Evolutionary conservation across 192 early-diverging fungal genomes (phyloP).

Genomic region (Piromyces finnis): DNA sequence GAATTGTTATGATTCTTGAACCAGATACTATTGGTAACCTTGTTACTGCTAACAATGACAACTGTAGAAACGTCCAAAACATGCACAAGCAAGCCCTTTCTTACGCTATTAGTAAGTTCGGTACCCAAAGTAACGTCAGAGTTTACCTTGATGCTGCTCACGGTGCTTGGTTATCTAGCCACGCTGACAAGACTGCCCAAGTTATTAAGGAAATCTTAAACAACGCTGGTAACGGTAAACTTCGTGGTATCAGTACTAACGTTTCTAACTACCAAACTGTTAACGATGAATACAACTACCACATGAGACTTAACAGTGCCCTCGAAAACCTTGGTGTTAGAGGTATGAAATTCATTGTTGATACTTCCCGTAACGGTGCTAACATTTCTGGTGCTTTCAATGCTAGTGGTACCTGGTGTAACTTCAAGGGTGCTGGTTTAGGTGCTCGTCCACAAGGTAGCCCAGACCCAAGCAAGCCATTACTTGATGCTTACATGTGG

Average conservation of each 20-base stretch:
- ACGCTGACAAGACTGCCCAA: constrained; percentile 1
- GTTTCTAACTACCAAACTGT: constrained; percentile 19
- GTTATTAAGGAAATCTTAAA: constrained; percentile 7
- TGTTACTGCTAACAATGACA: constrained; percentile 10
- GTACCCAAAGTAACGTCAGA: constrained; percentile 7
- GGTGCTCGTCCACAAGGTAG: constrained; percentile 6
- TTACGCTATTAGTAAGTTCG: constrained; percentile 15
- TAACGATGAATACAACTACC: constrained; percentile 10
- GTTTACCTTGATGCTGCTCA: constrained; percentile 19
- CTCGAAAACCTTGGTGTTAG: constrained; percentile 1
- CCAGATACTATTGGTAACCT: constrained; percentile 19
- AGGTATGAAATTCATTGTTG: constrained; percentile 10
- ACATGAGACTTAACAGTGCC: not conserved
- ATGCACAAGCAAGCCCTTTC: constrained; percentile 16
- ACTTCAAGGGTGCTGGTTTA: constrained; percentile 15
- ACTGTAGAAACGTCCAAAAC: constrained; percentile 3
- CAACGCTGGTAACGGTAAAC: constrained; percentile 5
- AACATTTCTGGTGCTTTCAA: constrained; percentile 4
- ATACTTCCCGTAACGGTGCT: constrained; percentile 10
- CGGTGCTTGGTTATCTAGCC: constrained; percentile 22
- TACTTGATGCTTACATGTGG: constrained; percentile 24
- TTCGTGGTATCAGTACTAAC: constrained; percentile 20
- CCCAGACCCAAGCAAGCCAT: not conserved
- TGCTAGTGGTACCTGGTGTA: constrained; percentile 10
- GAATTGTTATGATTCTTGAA: constrained; percentile 17